A percentile compares a stretch with the other conserved stretches of the same genome.
Conservation (phyloP, 2,329 filamentous ascomycete species). For the Pezicula neosporulosa region DNA sequence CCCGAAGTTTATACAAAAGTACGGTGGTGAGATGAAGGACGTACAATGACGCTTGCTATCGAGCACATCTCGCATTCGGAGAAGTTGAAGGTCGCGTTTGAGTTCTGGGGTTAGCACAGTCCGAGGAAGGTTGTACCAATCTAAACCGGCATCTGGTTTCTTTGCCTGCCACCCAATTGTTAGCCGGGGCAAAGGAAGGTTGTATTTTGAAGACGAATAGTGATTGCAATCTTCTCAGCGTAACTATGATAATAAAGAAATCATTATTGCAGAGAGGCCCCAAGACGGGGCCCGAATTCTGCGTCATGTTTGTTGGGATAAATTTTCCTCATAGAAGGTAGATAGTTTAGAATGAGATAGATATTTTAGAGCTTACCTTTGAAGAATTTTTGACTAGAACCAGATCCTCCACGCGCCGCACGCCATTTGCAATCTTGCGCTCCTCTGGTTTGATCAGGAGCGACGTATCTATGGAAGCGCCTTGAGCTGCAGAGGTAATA, state of each 20-base stretch:
- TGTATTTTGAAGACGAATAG: slow-evolving; percentile 1
- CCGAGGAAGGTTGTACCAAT: slow-evolving; percentile 86
- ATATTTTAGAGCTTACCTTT: slow-evolving; percentile 42
- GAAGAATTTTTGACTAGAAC: slow-evolving; percentile 40
- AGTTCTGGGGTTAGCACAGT: slow-evolving; percentile 81
- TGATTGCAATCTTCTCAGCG: slow-evolving; percentile 48
- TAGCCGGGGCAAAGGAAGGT: slow-evolving; percentile 15
- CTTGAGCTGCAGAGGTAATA: slow-evolving; percentile 45
- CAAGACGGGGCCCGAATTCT: slow-evolving; percentile 75
- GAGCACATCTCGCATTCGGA: slow-evolving; percentile 84
- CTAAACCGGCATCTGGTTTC: slow-evolving; percentile 67
- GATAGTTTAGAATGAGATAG: not conserved
- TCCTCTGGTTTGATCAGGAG: slow-evolving; percentile 45
- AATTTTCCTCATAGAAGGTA: slow-evolving; percentile 68
- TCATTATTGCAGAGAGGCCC: slow-evolving; percentile 69
- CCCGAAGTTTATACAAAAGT: not conserved
- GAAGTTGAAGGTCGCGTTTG: slow-evolving; percentile 83
- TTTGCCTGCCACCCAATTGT: slow-evolving; percentile 21
- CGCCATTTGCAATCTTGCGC: slow-evolving; percentile 41
- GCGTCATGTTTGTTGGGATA: slow-evolving; percentile 69
- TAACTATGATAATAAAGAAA: slow-evolving; percentile 64
- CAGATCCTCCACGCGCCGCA: slow-evolving; percentile 51
- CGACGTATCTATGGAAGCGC: slow-evolving; percentile 49
- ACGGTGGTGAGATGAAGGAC: not conserved
- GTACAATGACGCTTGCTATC: slow-evolving; percentile 66